Percentiles rank a stretch among this genome's conserved stretches.
Conservation (phyloP, 768 basidiomycete species). For the Dendrothele bispora region DNA sequence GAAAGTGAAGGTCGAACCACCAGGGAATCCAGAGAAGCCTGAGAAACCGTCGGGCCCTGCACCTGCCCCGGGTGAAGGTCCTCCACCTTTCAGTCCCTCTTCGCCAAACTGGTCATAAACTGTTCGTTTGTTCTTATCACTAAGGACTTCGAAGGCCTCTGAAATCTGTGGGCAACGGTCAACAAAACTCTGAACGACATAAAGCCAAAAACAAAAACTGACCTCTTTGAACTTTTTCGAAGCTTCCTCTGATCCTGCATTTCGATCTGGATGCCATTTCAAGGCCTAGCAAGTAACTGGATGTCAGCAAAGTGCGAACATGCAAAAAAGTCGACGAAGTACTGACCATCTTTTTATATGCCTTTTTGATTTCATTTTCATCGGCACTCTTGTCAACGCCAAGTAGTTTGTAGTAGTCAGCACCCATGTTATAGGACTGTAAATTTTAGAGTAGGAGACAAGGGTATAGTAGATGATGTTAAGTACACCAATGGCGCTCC, state of each 20-base stretch:
- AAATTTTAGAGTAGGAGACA: neutral
- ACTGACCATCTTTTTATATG: constrained; percentile 94
- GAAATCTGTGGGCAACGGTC: constrained; percentile 61
- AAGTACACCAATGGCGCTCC: no score
- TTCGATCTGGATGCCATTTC: constrained; percentile 96
- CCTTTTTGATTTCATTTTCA: constrained; percentile 90
- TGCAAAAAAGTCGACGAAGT: constrained; percentile 15
- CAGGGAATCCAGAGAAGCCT: constrained; percentile 45
- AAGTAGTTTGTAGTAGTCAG: constrained; percentile 87
- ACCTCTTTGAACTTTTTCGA: constrained; percentile 92
- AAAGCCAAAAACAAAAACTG: constrained; percentile 14
- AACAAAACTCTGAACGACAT: neutral
- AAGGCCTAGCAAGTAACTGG: constrained; percentile 51
- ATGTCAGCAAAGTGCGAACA: neutral
- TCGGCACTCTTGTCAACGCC: constrained; percentile 71
- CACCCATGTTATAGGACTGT: constrained; percentile 52
- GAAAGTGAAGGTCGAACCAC: constrained; percentile 57
- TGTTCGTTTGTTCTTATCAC: constrained; percentile 80
- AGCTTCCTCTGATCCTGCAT: constrained; percentile 82
- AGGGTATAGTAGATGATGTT: neutral
- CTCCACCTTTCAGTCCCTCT: constrained; percentile 85
- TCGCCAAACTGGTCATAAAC: constrained; percentile 94
- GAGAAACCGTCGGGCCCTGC: constrained; percentile 40
- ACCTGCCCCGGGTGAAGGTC: constrained; percentile 52
- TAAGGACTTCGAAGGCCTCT: constrained; percentile 95